Evolutionary conservation across 108 stramenopile species (phyloP).

Genomic region (Cyclostephanos tholiformis): DNA sequence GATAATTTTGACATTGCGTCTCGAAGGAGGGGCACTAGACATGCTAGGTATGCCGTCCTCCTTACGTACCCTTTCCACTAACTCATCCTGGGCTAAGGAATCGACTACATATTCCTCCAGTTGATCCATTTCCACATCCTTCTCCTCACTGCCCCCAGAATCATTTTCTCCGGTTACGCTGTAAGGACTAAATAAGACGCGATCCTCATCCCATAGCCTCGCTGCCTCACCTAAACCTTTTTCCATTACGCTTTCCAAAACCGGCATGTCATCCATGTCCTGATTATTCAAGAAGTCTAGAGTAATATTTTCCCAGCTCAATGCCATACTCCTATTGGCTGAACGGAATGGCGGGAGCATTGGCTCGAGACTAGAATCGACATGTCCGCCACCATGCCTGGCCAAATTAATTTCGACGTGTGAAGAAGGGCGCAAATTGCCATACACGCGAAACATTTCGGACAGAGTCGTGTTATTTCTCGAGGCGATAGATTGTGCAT

Average conservation of each 20-base stretch:
- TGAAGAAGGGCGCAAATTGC: conserved; percentile 12
- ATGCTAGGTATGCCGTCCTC: conserved; percentile 36
- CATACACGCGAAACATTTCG: conserved; percentile 66
- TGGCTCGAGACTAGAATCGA: conserved; percentile 18
- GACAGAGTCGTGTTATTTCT: conserved; percentile 74
- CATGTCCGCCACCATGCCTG: neutral
- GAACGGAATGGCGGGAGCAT: conserved; percentile 75
- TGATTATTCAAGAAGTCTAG: conserved; percentile 49
- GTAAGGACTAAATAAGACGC: conserved; percentile 1
- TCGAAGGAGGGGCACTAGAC: conserved; percentile 16
- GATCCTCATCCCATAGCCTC: conserved; percentile 43
- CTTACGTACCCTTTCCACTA: conserved; percentile 22
- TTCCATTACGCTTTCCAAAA: conserved; percentile 37
- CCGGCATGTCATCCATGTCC: conserved; percentile 27
- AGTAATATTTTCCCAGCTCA: conserved; percentile 52
- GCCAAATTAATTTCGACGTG: neutral
- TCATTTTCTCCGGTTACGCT: conserved; percentile 2
- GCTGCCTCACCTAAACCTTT: conserved; percentile 46
- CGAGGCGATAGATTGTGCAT: conserved; percentile 65
- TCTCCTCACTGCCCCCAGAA: conserved; percentile 50
- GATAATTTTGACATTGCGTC: neutral
- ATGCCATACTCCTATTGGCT: conserved; percentile 49
- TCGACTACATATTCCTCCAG: conserved; percentile 63
- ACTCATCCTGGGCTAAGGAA: conserved; percentile 26
- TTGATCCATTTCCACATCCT: conserved; percentile 64